Percentiles rank a stretch among this genome's conserved stretches.
These are phyloP conservation scores for Cystobasidium slooffiae DNA, from an alignment of 1,284 basidiomycete genomes.

Conservation along the genomic window DNA sequence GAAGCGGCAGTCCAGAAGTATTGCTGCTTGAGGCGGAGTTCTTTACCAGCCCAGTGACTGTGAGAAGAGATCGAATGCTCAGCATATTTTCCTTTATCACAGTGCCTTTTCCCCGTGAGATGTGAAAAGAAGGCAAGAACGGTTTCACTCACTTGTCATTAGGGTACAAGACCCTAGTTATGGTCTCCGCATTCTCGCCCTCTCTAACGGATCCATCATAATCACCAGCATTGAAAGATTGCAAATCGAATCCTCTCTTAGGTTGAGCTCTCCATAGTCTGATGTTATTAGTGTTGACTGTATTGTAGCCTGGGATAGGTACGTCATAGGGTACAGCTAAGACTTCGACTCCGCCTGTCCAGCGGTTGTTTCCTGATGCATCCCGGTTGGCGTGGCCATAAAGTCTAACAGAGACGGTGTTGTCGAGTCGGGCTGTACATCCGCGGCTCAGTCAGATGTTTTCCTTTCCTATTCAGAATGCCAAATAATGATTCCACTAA, in stretches of 20 bases:
- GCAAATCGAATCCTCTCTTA: slow-evolving; percentile 87
- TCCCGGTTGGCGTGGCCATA: slow-evolving; percentile 77
- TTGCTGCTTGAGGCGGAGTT: slow-evolving; percentile 89
- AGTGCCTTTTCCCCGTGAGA: not conserved
- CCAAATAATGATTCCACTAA: not conserved
- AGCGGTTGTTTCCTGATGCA: slow-evolving; percentile 61
- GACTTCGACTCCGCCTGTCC: slow-evolving; percentile 65
- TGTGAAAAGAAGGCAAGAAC: not conserved
- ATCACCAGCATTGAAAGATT: slow-evolving; percentile 90
- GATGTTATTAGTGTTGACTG: slow-evolving; percentile 67
- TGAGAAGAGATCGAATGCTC: not conserved
- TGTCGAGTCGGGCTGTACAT: slow-evolving; percentile 69
- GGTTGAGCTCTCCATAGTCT: slow-evolving; percentile 81
- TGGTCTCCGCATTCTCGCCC: slow-evolving; percentile 83
- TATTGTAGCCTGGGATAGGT: slow-evolving; percentile 77
- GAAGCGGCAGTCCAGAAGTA: slow-evolving; percentile 73
- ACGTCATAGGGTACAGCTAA: slow-evolving; percentile 86
- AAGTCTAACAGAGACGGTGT: slow-evolving; percentile 75
- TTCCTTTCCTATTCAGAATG: not conserved
- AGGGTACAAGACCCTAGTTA: slow-evolving; percentile 67
- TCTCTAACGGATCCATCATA: slow-evolving; percentile 84
- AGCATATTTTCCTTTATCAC: not conserved
- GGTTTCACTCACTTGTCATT: slow-evolving; percentile 57
- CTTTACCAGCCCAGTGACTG: slow-evolving; percentile 70
- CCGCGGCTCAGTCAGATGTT: not conserved